Base-by-base conservation (phyloP, 1,139 yeast species). In the Suzukiozyma palmioleophila region DNA sequence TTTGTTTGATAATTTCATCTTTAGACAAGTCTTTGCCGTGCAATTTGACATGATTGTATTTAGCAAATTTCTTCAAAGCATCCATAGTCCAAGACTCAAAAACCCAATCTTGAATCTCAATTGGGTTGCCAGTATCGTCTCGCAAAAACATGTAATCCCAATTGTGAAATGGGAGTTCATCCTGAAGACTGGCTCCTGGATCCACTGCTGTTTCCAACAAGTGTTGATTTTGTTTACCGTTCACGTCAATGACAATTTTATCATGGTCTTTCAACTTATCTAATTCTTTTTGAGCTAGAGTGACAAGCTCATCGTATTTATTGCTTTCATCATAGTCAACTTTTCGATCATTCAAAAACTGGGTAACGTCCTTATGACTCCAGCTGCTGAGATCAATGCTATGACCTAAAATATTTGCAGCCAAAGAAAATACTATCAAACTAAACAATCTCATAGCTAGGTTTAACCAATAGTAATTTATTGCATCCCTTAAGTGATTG, bases 41-140 rank as follows among this genome's bases (percentile, higher is more conserved):
- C 31, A 60, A 50, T 37, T 57, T 56, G 35, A 72, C 50, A 30
- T 59, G 55, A 46, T 68, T 58, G 30, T 56, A 51, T 34, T 61
- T 57, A 46, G 76, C 57, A 34, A 70, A 62, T 30, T 52, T 52
- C 41, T 60, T 56, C 46, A 77, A 53, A 15, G 58, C 57, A 3
- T 52, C 51, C 14, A 47, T 49, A 5, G 72, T 51, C 84, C 83
- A 78, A 14, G 78, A 64, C 33, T 65, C 68, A 47, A 78, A 78
- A 21, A 73, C 47, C 82, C 82, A 63, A 26, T 47, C 49, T 37
- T 45, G 41, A n/a, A 37, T 31, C 33, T 11, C 15, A 16, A 14
- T 24, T 26, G 26, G 28, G 30, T 16, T 26, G 10, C 11, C 29
- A 18, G 21, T 30, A 2, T 38, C 33, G 29, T 36, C 32, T 35